Evolutionary conservation across 768 basidiomycete genomes (phyloP).

Genomic region (Porphyrellus cyaneotinctus): DNA sequence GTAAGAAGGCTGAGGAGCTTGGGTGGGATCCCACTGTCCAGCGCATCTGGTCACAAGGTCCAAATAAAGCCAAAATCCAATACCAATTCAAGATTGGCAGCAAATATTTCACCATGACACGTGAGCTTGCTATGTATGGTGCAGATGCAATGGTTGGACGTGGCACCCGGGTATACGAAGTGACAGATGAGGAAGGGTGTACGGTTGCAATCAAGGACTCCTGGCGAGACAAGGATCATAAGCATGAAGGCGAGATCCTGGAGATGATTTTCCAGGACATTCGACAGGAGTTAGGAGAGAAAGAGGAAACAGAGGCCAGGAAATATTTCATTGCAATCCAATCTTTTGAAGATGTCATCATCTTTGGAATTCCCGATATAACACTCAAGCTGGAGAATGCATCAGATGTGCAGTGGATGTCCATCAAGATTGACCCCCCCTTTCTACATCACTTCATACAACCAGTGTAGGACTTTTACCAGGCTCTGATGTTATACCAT

Average conservation of each 20-base stretch:
- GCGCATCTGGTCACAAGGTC: too few relatives aligned
- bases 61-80: background rate
- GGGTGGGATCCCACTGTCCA: constrained; percentile 1
- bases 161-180: background rate
- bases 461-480: background rate
- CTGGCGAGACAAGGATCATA: background rate
- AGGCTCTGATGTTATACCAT: too few relatives aligned
- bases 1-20: background rate
- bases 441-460: background rate
- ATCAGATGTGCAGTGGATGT: background rate
- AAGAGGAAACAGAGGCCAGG: background rate
- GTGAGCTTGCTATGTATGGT: background rate
- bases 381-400: background rate
- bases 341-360: background rate
- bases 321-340: background rate
- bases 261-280: background rate
- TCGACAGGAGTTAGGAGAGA: background rate
- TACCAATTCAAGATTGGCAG: background rate
- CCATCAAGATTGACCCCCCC: background rate
- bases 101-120: background rate
- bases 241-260: background rate
- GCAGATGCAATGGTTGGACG: background rate
- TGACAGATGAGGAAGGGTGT: background rate
- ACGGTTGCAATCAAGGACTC: background rate
- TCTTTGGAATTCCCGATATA: background rate